phyloP scores from a whole-genome alignment of 306 rosid species.

The Cicer arietinum region DNA sequence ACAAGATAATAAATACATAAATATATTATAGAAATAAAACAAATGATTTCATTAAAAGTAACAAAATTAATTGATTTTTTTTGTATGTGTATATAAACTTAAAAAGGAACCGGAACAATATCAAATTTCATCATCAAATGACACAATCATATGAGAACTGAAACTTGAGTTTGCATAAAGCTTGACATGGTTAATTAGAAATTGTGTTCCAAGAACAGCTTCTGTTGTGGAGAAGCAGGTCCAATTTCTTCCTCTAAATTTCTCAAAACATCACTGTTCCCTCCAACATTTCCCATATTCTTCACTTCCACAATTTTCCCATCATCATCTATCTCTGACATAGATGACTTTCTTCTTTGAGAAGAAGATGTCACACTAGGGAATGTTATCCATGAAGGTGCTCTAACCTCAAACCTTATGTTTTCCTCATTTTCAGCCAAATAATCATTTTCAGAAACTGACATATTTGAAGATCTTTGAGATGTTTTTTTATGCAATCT shows the following conservation, averaged over 20 bases:
- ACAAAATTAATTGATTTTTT: no score
- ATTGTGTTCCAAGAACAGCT: conserved; percentile 85
- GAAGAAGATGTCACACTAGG: conserved; percentile 97
- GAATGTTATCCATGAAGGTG: conserved; percentile 96
- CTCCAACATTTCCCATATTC: conserved; percentile 58
- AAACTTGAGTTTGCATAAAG: conserved; percentile 27
- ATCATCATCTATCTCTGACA: conserved; percentile 79
- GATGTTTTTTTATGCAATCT: conserved; percentile 89
- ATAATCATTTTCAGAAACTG: conserved; percentile 70
- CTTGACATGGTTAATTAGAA: conserved; percentile 49
- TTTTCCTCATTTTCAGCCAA: conserved; percentile 75
- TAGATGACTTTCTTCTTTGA: conserved; percentile 90
- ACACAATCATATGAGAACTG: conserved; percentile 3
- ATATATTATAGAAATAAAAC: no score
- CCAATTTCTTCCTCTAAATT: conserved; percentile 95
- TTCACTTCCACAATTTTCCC: conserved; percentile 67
- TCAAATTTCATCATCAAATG: background rate
- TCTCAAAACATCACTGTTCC: conserved; percentile 73
- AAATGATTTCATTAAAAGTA: no score
- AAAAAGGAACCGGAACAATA: background rate
- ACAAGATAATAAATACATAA: no score
- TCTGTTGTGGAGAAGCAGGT: conserved; percentile 90
- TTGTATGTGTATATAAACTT: no score
- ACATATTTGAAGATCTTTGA: conserved; percentile 80
- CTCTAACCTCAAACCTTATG: conserved; percentile 73